Base-by-base conservation (phyloP, 192 early-diverging fungal species). In the Kickxella alabastrina region DNA sequence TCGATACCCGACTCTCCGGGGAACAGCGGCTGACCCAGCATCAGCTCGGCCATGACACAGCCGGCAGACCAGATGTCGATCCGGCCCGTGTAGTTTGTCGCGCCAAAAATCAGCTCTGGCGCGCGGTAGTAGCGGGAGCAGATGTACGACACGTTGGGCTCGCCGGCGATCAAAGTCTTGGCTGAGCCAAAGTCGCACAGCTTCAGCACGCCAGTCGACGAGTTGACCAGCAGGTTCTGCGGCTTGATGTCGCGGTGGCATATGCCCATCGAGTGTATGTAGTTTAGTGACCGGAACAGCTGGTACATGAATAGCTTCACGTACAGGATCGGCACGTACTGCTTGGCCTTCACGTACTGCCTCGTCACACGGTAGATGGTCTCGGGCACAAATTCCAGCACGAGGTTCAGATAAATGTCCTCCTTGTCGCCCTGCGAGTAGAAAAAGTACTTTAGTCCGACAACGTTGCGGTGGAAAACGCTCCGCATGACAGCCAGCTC, bases 301-400 rank as follows among this genome's bases (percentile, higher is more conserved):
- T 99, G 96, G 77, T 99, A 99, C 88, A 97, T 96, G 78, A 94
- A 99, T 44, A 97, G 79, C 86, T 99, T 97, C 58, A 99, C 88
- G 49, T 82, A 82, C n/a, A 92, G 73, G 81, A 89, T 86, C 15
- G 96, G 94, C 84, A 99, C 96, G 25, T 82, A 80, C 73, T 97
- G 92, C 79, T 91, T 93, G 58, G 84, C 75, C 79, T 91, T 93
- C 29, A 88, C 82, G 60, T 88, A 94, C 48, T 93, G 84, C 37
- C 96, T 86, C 47, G 89, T 89, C 26, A 91, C 91, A 18, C 95
- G 82, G 67, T 94, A 95, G 41, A 99, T 87, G 6, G 94, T 99
- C 72, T 99, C 94, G 13, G 96, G 96, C 31, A 97, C 83, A 54
- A 80, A 99, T 65, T 99, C 95, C 15, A 99, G 78, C 25, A 95